Evolutionary conservation across 129 eudicot species (phyloP), one percentile per base, ranked within the genome.

Genomic region (Artemisia tridentata): DNA sequence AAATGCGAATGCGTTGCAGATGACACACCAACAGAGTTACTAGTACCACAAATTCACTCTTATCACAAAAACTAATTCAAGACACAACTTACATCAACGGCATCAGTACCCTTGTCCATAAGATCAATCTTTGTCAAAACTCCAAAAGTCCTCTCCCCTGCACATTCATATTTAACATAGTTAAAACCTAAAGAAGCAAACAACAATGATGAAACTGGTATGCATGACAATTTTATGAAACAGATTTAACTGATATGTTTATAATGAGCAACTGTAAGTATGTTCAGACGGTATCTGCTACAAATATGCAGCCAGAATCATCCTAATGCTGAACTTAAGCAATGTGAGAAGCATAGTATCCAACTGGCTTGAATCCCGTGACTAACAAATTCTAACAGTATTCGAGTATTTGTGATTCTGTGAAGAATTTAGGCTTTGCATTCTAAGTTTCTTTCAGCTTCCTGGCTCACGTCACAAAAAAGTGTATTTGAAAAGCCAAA

Each of bases 121-220:
- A 79, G 82, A 67, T 79, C 82, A 79, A 79, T 72, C 69, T 79
- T 79, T 0, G 82, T 79, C 74, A 79, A 58, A 55, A 79, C 82
- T 19, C 82, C 82, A 79, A 79, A 72, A 19, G 82, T 72, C 78
- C 98, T 87, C 85, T 92, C 98, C 68, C 96, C 98, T 92, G 86
- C 56, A 75, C 80, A 52, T 68, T 53, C 65, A 38, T 71, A 70
- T 63, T 31, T 20, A 19, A 75, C 49, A 66, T 21, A 55, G 55
- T 16, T 21, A 49, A 60, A 14, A 19, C 55, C 11, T 5, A 53
- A 45, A 54, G 27, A 72, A 56, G 63, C 3, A 56, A 56, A 56
- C 34, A 56, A 18, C 15, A 56, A 54, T 16, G 25, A 21, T 54
- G 11, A 10, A 54, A 54, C 25, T 54, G 43, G 62, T 56, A 20